Base-by-base conservation (phyloP, 495 filamentous ascomycete species). In the Aspergillus campestris region DNA sequence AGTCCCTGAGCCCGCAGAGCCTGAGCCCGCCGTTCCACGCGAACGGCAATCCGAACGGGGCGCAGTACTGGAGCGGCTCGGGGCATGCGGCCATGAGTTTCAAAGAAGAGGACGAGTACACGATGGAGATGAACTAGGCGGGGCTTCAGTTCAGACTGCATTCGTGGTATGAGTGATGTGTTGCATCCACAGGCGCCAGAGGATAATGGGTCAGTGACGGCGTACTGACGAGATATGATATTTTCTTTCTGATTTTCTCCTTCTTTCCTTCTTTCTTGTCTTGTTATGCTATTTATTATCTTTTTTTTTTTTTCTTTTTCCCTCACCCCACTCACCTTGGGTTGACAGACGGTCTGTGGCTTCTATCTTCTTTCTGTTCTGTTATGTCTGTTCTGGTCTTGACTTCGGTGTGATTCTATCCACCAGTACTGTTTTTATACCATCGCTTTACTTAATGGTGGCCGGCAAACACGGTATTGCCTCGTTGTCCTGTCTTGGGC, bases 21-120 rank as follows among this genome's bases (percentile, higher is more conserved):
- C 58, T 89, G 38, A 91, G 86, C 61, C 87, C 89, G 0, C 80
- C 76, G 3, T 82, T 78, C 51, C 80, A 80, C 55, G 69, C 28
- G 75, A 79, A 77, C 39, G 64, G 71, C 58, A 55, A 71, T 60
- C 40, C 70, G 60, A 55, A 59, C 46, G 58, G 81, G 61, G 55
- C 65, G 5, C 81, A 87, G 45, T 91, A 82, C 63, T 88, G 89
- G 79, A 79, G 74, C 40, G 80, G 78, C 44, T 79, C 84, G 40
- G 78, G 82, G 31, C 65, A 71, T 42, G 80, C 85, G 13, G 78
- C 73, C 24, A 80, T 85, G 57, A 76, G 75, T 57, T 89, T 95
- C 69, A 95, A 94, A 61, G 89, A 94, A 57, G 89, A 95, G 61
- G 89, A 94, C 51, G 87, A 91, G 57, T 89, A 85, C 50, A 74